These are phyloP conservation scores for Candolleomyces efflorescens DNA, from an alignment of 768 basidiomycete genomes.

Conservation along the genomic window DNA sequence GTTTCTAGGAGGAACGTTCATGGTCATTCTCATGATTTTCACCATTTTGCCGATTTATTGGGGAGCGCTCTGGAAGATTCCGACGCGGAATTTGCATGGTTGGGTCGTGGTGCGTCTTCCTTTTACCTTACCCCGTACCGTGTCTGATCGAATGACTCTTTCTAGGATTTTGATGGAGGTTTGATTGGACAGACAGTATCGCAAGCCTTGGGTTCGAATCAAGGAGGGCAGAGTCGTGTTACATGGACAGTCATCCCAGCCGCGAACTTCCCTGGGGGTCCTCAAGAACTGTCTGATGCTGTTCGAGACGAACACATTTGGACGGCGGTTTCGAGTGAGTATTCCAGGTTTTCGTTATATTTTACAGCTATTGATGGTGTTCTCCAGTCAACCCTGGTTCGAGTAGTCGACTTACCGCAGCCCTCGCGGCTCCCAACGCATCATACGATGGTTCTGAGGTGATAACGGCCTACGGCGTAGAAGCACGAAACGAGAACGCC, in stretches of 20 bases:
- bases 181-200: slow-evolving; percentile 44
- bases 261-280: slow-evolving; percentile 41
- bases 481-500: slow-evolving; percentile 15
- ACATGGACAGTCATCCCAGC: slow-evolving; percentile 43
- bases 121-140: background rate
- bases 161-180: slow-evolving; percentile 52
- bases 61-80: slow-evolving; percentile 46
- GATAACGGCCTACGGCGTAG: slow-evolving; percentile 42
- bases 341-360: background rate
- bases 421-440: slow-evolving; percentile 35
- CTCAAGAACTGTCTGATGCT: slow-evolving; percentile 35
- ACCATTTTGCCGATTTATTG: slow-evolving; percentile 51
- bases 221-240: slow-evolving; percentile 25
- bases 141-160: background rate
- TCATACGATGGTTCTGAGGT: slow-evolving; percentile 45
- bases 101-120: slow-evolving; percentile 43
- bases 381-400: slow-evolving; percentile 39
- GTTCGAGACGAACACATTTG: slow-evolving; percentile 50
- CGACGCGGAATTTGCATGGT: slow-evolving; percentile 38
- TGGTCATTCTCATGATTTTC: slow-evolving; percentile 41
- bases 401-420: slow-evolving; percentile 28
- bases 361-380: background rate
- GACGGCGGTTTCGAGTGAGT: slow-evolving; percentile 51
- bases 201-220: slow-evolving; percentile 25
- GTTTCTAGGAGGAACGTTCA: slow-evolving; percentile 27